These are phyloP conservation scores for Neostapfia colusana DNA, from an alignment of 176 grass and related monocot genomes.

Conservation along the genomic window DNA sequence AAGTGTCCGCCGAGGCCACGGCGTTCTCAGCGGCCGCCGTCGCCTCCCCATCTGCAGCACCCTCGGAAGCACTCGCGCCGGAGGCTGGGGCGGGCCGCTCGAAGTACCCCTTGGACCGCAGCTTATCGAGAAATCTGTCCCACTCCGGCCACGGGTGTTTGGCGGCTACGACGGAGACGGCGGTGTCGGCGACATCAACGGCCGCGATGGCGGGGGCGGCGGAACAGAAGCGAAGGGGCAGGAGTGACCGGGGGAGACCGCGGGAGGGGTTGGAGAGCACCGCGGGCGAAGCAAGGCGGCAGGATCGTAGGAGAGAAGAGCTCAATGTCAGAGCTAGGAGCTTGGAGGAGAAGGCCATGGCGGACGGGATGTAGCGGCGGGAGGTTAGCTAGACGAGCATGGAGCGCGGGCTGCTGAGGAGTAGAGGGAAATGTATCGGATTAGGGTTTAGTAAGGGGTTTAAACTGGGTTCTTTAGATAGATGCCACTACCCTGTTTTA, in stretches of 20 bases:
- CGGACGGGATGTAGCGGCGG: constrained; percentile 1
- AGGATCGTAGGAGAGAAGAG: constrained; percentile 43
- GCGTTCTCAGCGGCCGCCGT: background rate
- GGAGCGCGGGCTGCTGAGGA: background rate
- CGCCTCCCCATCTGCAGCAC: constrained; percentile 19
- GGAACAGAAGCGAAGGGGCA: constrained; percentile 57
- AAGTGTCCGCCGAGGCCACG: background rate
- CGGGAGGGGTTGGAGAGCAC: constrained; percentile 24
- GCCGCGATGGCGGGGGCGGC: constrained; percentile 23
- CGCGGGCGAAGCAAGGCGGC: constrained; percentile 30
- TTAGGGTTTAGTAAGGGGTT: constrained; percentile 52
- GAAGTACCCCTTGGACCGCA: constrained; percentile 79
- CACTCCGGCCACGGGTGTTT: constrained; percentile 90
- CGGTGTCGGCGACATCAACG: background rate
- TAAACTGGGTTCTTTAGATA: no score
- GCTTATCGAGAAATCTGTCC: constrained; percentile 69
- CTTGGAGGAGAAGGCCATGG: constrained; percentile 62
- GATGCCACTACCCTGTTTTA: no score
- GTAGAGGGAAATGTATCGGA: background rate
- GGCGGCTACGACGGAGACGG: background rate
- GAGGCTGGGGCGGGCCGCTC: constrained; percentile 10
- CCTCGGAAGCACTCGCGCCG: constrained; percentile 10
- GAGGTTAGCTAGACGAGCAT: constrained; percentile 8
- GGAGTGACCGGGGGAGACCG: constrained; percentile 26
- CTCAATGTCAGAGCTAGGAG: constrained; percentile 42